phyloP scores from a whole-genome alignment of 2,329 filamentous ascomycete species.

The Ceratocystis colombiana region DNA sequence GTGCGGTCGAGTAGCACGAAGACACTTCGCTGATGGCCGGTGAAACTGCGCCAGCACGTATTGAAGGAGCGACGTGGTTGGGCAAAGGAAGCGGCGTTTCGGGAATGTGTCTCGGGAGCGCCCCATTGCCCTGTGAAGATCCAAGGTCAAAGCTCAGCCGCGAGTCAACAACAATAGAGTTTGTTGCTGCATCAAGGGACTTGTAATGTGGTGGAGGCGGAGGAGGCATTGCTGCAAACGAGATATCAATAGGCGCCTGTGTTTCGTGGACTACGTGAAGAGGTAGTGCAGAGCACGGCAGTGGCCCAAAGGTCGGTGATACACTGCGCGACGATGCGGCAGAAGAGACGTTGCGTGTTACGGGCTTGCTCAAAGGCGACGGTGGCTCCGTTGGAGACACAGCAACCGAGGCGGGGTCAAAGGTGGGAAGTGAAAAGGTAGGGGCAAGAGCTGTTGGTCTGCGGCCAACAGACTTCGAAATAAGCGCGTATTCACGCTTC shows the following conservation, averaged over 20 bases:
- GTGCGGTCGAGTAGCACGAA: slow-evolving; percentile 18
- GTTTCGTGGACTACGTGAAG: slow-evolving; percentile 9
- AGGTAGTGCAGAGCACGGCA: slow-evolving; percentile 7
- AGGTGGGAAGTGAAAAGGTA: background rate
- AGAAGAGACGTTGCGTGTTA: background rate
- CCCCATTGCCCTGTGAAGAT: background rate
- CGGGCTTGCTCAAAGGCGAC: slow-evolving; percentile 1
- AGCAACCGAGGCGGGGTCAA: slow-evolving; percentile 11
- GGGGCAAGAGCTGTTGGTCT: background rate
- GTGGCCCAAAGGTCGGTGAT: background rate
- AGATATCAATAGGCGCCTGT: background rate
- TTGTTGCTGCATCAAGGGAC: slow-evolving; percentile 11
- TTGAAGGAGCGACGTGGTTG: background rate
- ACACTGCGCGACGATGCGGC: slow-evolving; percentile 8
- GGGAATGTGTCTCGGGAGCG: background rate
- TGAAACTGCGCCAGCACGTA: slow-evolving; percentile 12
- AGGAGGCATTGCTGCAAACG: background rate
- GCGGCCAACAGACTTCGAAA: slow-evolving; percentile 16
- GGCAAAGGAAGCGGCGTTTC: slow-evolving; percentile 6
- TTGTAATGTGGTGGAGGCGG: slow-evolving; percentile 15
- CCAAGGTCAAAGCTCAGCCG: slow-evolving; percentile 22
- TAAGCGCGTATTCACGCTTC: slow-evolving; percentile 19
- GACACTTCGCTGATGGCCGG: slow-evolving; percentile 18
- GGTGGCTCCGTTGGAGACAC: background rate
- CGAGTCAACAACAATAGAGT: slow-evolving; percentile 22